Percentiles rank a stretch among this genome's conserved stretches.
Conservation (phyloP, 2,329 filamentous ascomycete species). For the Emergomyces africanus region DNA sequence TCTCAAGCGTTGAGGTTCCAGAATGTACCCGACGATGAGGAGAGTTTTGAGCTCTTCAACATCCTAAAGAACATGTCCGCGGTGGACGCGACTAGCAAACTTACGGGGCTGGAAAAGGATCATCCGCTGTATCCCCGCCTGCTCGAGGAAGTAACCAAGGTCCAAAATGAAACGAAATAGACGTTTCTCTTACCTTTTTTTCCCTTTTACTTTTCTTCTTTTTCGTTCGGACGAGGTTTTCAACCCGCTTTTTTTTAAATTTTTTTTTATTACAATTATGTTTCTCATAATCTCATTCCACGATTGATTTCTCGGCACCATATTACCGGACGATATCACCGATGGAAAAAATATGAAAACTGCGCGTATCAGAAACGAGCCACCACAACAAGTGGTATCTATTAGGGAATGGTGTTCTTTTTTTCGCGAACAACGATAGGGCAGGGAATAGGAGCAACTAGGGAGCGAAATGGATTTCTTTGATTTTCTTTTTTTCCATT, state of each 20-base stretch:
- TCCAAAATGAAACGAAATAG: constrained; percentile 47
- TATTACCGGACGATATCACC: not conserved
- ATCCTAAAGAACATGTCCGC: constrained; percentile 65
- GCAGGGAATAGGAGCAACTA: not conserved
- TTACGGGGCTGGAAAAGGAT: constrained; percentile 64
- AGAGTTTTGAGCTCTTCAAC: constrained; percentile 73
- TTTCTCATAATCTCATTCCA: not conserved
- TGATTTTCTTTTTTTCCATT: not conserved
- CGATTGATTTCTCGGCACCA: not conserved
- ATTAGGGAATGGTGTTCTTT: not conserved
- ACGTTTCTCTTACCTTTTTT: not conserved
- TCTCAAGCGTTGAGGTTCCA: constrained; percentile 95
- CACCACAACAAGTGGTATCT: not conserved
- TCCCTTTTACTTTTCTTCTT: not conserved
- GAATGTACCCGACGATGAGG: constrained; percentile 81
- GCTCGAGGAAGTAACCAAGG: constrained; percentile 65
- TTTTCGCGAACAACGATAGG: not conserved
- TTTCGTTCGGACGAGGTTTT: too few relatives aligned
- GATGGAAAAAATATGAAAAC: not conserved
- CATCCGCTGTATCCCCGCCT: constrained; percentile 71
- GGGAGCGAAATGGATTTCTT: not conserved
- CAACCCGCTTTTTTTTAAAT: not conserved
- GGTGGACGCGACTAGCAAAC: constrained; percentile 62
- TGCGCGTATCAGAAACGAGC: not conserved
- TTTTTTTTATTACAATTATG: not conserved